A percentile compares a stretch with the other conserved stretches of the same genome.
Conservation (phyloP, 208 protist genomes). For the Crithidia bombi region DNA sequence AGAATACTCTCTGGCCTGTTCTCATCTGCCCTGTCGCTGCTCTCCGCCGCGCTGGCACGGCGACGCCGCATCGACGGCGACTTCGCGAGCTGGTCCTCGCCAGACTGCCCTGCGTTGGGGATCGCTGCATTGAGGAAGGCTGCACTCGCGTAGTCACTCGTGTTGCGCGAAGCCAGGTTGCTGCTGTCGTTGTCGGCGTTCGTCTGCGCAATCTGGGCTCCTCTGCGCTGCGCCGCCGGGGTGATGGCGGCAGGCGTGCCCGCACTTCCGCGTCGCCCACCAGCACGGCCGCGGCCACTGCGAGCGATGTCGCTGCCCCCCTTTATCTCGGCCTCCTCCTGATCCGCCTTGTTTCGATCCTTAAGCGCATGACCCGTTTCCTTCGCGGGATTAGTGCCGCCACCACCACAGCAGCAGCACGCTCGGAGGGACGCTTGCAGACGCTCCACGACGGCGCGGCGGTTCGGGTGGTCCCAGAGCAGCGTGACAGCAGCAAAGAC, state of each 20-base stretch:
- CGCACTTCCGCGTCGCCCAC: neutral
- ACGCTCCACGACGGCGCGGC: slow-evolving; percentile 23
- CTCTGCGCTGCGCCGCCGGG: neutral
- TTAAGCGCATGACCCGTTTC: neutral
- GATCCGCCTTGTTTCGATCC: neutral
- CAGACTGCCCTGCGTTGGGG: neutral
- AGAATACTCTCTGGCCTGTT: slow-evolving; percentile 2
- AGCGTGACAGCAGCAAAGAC: slow-evolving; percentile 47
- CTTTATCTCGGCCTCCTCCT: neutral
- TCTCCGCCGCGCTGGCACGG: slow-evolving; percentile 2
- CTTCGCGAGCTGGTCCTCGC: neutral
- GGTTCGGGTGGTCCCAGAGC: slow-evolving; percentile 60
- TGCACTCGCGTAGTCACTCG: neutral
- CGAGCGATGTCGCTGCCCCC: neutral
- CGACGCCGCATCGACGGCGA: slow-evolving; percentile 10
- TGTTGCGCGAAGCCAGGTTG: neutral
- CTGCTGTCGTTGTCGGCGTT: neutral
- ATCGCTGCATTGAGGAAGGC: slow-evolving; percentile 1
- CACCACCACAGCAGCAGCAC: slow-evolving; percentile 7
- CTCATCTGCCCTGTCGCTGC: neutral
- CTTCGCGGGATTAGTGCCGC: neutral
- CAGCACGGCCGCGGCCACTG: neutral
- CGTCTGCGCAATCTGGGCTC: neutral
- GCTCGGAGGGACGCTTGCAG: neutral
- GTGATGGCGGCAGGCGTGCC: slow-evolving; percentile 3